Percentiles rank a stretch among this genome's conserved stretches.
Conservation (phyloP, 129 eudicot genomes). For the Flaveria robusta region DNA sequence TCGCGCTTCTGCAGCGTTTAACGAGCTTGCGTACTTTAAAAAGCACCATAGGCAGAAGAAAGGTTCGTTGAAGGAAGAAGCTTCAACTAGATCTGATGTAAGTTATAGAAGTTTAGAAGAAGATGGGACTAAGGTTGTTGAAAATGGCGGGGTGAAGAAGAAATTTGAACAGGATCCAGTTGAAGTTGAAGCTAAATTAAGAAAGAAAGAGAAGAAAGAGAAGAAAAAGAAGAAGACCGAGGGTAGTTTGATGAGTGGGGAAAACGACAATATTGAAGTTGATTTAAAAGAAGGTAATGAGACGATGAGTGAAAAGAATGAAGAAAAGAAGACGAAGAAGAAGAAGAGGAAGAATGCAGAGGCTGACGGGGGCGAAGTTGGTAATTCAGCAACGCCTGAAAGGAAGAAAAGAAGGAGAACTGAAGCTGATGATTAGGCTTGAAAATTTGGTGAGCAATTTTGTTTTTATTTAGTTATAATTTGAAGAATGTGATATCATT, state of each 20-base stretch:
- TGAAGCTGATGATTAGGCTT: constrained; percentile 28
- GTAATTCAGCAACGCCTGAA: constrained; percentile 3
- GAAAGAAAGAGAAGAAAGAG: constrained; percentile 39
- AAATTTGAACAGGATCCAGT: constrained; percentile 23
- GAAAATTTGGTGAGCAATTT: constrained; percentile 14
- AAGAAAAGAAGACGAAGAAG: constrained; percentile 34
- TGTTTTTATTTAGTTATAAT: constrained; percentile 22
- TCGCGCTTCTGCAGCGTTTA: constrained; percentile 47
- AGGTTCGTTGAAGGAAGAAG: constrained; percentile 14
- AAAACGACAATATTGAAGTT: constrained; percentile 2
- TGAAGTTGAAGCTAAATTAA: constrained; percentile 22
- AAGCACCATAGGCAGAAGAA: constrained; percentile 31
- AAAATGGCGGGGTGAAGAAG: constrained; percentile 20
- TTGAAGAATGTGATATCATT: constrained; percentile 12
- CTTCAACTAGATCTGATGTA: constrained; percentile 26
- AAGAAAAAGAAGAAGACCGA: constrained; percentile 30
- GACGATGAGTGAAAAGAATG: constrained; percentile 21
- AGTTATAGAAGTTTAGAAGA: constrained; percentile 23
- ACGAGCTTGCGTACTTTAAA: constrained; percentile 39
- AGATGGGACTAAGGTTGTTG: constrained; percentile 18
- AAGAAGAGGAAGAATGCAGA: constrained; percentile 39
- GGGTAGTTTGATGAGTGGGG: constrained; percentile 16
- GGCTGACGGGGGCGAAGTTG: constrained; percentile 26
- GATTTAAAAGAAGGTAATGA: neutral
- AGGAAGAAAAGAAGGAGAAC: constrained; percentile 40